Evolutionary conservation across 208 protist genomes (phyloP).

Genomic region (Acanthamoeba royreba): DNA sequence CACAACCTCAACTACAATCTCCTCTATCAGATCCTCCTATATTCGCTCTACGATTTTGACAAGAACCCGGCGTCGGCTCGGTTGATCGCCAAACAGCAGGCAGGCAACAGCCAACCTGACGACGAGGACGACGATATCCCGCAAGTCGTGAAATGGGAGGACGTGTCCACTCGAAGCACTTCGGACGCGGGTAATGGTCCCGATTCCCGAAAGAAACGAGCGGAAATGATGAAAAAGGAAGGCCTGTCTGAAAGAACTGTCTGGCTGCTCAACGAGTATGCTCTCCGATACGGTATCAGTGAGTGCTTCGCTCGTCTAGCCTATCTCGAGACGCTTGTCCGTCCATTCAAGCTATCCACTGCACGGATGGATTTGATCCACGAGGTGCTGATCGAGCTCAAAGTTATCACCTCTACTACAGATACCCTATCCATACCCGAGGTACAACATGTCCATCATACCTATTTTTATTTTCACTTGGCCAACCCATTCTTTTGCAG

Average conservation of each 20-base stretch:
- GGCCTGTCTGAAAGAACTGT: background rate
- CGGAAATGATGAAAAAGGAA: conserved; percentile 9
- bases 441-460: background rate
- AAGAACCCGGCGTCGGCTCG: background rate
- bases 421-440: background rate
- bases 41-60: background rate
- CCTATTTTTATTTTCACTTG: background rate
- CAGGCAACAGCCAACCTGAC: background rate
- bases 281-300: background rate
- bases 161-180: background rate
- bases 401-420: background rate
- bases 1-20: background rate
- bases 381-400: conserved; percentile 35
- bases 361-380: conserved; percentile 1
- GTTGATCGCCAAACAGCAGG: background rate
- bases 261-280: conserved; percentile 4
- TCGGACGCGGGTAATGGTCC: background rate
- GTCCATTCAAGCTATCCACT: background rate
- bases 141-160: background rate
- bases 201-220: background rate
- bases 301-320: background rate
- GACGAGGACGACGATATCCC: background rate
- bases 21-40: background rate
- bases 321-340: background rate
- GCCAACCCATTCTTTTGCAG: background rate